Evolutionary conservation across 345 rosid genomes (phyloP).

Genomic region (Eucalyptus erythrocorys): DNA sequence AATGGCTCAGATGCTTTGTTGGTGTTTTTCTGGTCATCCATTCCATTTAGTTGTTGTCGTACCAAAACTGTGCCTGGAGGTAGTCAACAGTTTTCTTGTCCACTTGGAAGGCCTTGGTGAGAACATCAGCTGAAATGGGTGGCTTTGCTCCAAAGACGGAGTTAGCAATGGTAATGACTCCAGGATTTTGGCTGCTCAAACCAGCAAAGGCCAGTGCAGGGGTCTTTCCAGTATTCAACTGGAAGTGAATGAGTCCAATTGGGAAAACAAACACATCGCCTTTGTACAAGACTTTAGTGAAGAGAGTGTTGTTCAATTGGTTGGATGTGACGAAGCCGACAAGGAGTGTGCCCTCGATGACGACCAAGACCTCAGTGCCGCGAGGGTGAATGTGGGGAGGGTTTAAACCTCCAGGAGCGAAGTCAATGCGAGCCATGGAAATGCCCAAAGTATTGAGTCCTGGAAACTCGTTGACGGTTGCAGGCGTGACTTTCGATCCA

Average conservation of each 20-base stretch:
- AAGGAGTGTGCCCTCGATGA: conserved; percentile 7
- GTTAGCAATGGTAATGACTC: conserved; percentile 12
- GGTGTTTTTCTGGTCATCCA: not conserved
- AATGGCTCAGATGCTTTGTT: not conserved
- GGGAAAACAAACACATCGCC: conserved; percentile 28
- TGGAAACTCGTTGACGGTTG: not conserved
- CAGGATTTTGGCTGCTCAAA: conserved; percentile 16
- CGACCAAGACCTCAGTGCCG: conserved; percentile 18
- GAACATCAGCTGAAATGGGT: conserved; percentile 2
- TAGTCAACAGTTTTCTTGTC: not conserved
- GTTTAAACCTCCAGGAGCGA: conserved; percentile 12
- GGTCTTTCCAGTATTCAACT: conserved; percentile 14
- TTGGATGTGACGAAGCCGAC: conserved; percentile 25
- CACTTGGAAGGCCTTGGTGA: conserved; percentile 28
- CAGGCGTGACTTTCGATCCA: conserved; percentile 8
- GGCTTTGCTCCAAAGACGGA: conserved; percentile 3
- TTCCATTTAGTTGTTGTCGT: not conserved
- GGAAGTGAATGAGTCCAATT: conserved; percentile 18
- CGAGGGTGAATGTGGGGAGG: conserved; percentile 38
- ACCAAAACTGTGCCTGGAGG: conserved; percentile 16
- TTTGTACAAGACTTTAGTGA: not conserved
- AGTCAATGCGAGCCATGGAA: conserved; percentile 12
- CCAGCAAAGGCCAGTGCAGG: conserved; percentile 11
- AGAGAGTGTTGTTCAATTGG: conserved; percentile 1
- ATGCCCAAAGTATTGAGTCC: conserved; percentile 17